Evolutionary conservation across 345 rosid species (phyloP), one percentile per base, ranked within the genome.

Genomic region (Moricandia arvensis): DNA sequence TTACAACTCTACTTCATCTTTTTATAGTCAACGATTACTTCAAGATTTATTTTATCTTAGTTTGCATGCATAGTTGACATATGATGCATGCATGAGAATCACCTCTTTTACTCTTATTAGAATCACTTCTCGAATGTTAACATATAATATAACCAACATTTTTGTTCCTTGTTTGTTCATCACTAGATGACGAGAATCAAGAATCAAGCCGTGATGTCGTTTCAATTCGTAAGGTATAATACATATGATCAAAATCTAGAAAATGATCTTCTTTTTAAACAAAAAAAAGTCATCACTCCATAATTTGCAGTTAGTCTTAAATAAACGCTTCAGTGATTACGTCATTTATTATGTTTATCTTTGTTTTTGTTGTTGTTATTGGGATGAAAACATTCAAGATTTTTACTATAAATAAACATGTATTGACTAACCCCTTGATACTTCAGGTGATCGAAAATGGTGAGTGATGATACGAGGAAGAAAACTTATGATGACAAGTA

Each of bases 101-200:
- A 8, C 41, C 41, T 10, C 3, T 35, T 60, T 0, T 27, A 51
- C 27, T 13, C 7, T 35, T 54, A 17, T 16, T 51, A n/a, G 16
- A 69, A 69, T 38, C 18, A 45, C 17, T 69, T 1, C 17, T 63
- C 17, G 34, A 49, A 16, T 61, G 57, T 17, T 16, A 35, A 37
- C n/a, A 63, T 17, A 24, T 55, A 37, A 27, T 35, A 35, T 59
- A 74, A 74, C 38, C 8, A 57, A 66, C 16, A 10, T 21, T 45
- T 16, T 66, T 75, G 34, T 12, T 68, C 49, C 33, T 38, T 60
- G 24, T 53, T 53, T 62, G 29, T 55, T 62, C 54, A 16, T 62
- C 55, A 54, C 3, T 76, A 55, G 66, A 70, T 38, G 35, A 55
- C 63, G 80, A 21, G 31, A 63, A 41, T 63, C 70, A 70, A 54